Evolutionary conservation across 164 flowering plant genomes (phyloP).

Genomic region (Tinospora cordifolia): DNA sequence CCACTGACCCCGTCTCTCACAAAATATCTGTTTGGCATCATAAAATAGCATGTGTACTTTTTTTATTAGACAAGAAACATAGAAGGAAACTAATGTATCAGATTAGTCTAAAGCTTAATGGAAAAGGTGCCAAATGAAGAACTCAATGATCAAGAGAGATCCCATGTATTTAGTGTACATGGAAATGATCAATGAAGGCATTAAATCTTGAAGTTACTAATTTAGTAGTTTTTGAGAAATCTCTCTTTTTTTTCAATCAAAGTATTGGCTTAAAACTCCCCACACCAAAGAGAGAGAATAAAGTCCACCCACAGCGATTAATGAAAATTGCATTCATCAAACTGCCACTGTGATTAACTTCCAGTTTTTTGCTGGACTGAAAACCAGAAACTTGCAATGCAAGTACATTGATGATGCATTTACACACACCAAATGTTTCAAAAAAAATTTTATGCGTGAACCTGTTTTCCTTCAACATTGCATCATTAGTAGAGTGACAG

Average conservation of each 20-base stretch:
- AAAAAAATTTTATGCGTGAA: not conserved
- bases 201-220: not conserved
- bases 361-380: not conserved
- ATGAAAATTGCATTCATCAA: not conserved
- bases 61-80: not conserved
- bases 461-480: not conserved
- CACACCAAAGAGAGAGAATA: too few species aligned
- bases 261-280: too few species aligned
- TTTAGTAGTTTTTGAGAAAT: too few species aligned
- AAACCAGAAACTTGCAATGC: not conserved
- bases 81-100: not conserved
- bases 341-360: not conserved
- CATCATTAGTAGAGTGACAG: too few species aligned
- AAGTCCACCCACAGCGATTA: not conserved
- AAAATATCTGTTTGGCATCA: slow-evolving; percentile 58
- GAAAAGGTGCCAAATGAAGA: too few species aligned
- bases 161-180: too few species aligned
- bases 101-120: too few species aligned
- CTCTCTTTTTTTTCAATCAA: not conserved
- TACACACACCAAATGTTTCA: not conserved
- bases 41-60: slow-evolving; percentile 35
- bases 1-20: slow-evolving; percentile 78
- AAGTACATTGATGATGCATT: not conserved
- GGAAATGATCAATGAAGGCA: too few species aligned
- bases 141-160: too few species aligned